Evolutionary conservation across 257 asterid species (phyloP), one percentile per base, ranked within the genome.

Genomic region (Nyctanthes arbortristis): DNA sequence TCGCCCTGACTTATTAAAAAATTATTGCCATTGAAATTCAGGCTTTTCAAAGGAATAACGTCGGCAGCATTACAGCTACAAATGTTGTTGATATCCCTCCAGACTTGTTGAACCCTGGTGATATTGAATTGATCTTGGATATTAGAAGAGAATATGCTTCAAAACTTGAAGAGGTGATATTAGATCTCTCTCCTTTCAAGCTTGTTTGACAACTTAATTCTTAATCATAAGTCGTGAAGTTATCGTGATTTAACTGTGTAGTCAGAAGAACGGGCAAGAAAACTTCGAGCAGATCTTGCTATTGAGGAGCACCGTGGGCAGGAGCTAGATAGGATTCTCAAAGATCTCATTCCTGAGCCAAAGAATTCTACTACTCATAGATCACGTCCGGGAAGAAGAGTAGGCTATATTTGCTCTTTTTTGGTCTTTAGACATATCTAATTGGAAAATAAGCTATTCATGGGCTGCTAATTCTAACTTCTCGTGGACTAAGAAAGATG

Each of bases 251-350:
- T 57, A 57, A 72, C 66, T 73, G 56, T 78, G 84, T 85, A 92
- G 97, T 88, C 96, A 45, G 91, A 86, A 90, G 96, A 88, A 70
- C 87, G 97, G 74, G 90, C 93, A 39, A 85, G 93, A 78, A 82
- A 85, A 84, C 94, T 92, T 69, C 69, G 89, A 72, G 87, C 87
- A 47, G 97, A 92, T 82, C 90, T 92, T 69, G 92, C 93, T 67
- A 60, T 78, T 67, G 98, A 92, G 80, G 96, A 89, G 82, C 91
- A 84, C 22, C 92, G 84, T 68, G 91, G 89, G 39, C 84, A 77
- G 76, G 97, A 90, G 79, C 78, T 92, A 69, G 84, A 79, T 77
- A 88, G 88, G 81, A 81, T 90, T 66, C 88, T 92, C 47, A 79
- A 85, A 84, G 96, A 90, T 75, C 82, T 88, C 61, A 78, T 83